Evolutionary conservation across 352 stramenopile genomes (phyloP).

Genomic region (Pythium myriotylum): DNA sequence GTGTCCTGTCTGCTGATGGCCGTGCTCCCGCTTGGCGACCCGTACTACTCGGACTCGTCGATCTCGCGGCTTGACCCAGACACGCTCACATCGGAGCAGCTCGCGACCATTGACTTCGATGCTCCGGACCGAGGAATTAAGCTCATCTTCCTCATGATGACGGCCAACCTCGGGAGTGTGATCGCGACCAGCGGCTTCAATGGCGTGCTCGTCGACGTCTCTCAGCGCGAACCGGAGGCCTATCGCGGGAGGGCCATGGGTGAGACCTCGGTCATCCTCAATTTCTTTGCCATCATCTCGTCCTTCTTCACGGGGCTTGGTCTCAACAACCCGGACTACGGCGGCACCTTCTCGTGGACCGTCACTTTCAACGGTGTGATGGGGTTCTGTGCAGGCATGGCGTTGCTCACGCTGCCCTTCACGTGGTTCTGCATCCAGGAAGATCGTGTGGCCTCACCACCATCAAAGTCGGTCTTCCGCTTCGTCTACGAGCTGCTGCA

Average conservation of each 20-base stretch:
- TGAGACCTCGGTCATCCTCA: slow-evolving; percentile 7
- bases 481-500: slow-evolving; percentile 57
- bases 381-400: slow-evolving; percentile 37
- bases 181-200: slow-evolving; percentile 43
- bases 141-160: slow-evolving; percentile 56
- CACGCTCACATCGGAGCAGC: slow-evolving; percentile 34
- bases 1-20: slow-evolving; percentile 39
- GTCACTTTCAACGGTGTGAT: slow-evolving; percentile 55
- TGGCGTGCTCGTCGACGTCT: slow-evolving; percentile 53
- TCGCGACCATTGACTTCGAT: slow-evolving; percentile 39
- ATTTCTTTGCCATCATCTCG: slow-evolving; percentile 40
- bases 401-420: slow-evolving; percentile 35
- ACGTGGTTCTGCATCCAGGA: slow-evolving; percentile 58
- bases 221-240: slow-evolving; percentile 48
- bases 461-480: slow-evolving; percentile 24
- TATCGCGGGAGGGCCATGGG: slow-evolving; percentile 40
- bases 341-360: slow-evolving; percentile 43
- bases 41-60: slow-evolving; percentile 54
- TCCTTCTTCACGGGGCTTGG: slow-evolving; percentile 52
- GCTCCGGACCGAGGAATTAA: slow-evolving; percentile 38
- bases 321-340: slow-evolving; percentile 56
- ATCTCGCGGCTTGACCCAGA: slow-evolving; percentile 30
- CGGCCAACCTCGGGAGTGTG: slow-evolving; percentile 46
- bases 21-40: slow-evolving; percentile 34
- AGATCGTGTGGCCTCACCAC: slow-evolving; percentile 26